Base-by-base conservation (phyloP, 495 filamentous ascomycete genomes). In the Jackrogersella multiformis region DNA sequence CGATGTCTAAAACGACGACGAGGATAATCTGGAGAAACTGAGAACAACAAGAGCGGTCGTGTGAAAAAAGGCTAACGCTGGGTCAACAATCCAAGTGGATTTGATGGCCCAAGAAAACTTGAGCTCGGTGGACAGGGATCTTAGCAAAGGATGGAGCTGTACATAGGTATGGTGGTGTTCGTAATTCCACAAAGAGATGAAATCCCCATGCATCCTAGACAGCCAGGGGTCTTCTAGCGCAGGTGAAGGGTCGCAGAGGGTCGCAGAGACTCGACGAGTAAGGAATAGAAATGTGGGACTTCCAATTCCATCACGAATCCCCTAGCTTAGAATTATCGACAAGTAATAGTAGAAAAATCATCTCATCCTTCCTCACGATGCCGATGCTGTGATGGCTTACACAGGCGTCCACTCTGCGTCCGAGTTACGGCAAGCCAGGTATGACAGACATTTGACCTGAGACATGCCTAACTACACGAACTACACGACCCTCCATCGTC, bases 151-250 rank as follows among this genome's bases (percentile, higher is more conserved):
- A 70, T 70, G 67, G 67, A 70, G 56, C 67, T 60, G 42, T 64
- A 60, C 56, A 21, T 57, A 61, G 35, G 35, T 3, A 57, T 44
- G 67, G 61, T 65, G 61, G 49, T 70, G 60, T 69, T 70, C 61
- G 61, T 70, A 70, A 70, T 70, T 70, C 61, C 32, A 65, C 61
- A 35, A 41, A 69, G 66, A 70, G 56, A 65, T 65, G 61, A 70
- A 54, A 46, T 21, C 44, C 60, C 35, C 26, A 61, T 34, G 61
- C 61, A 61, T 61, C 61, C 66, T 42, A 20, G 60, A 64, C 59
- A 48, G 30, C 52, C 61, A 57, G 52, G 67, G 67, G 61, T 58
- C 26, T 61, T 26, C 39, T 42, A 26, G 48, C 26, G 35, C 56
- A 49, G 52, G 35, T 48, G 56, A 69, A 64, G 42, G 70, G 63